Base-by-base conservation (phyloP, 192 early-diverging fungal genomes). In the Rhizophagus prolifer region DNA sequence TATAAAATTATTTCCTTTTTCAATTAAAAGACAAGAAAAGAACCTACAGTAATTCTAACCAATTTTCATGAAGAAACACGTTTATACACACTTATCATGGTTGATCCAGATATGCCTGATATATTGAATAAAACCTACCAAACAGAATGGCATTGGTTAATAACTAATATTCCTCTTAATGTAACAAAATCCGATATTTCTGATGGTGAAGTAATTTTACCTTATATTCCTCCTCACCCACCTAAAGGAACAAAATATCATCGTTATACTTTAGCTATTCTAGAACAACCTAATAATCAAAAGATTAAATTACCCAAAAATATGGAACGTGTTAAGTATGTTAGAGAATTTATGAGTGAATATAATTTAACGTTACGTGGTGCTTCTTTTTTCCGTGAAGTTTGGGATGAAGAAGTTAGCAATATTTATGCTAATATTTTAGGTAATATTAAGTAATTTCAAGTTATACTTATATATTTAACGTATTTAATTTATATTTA, bases 191-290 rank as follows among this genome's bases (percentile, higher is more conserved):
- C 79, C 26, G 74, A 67, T 38, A 85, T 86, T 1, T 81, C 82
- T 3, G 82, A 72, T n/a, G 81, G 83, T 16, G 81, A 87, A 25
- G 78, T 72, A 41, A 74, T 85, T 21, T 76, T 93, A 41, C 78
- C 85, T 1, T 94, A 93, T 76, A 70, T 90, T 12, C 90, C 93
- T 60, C 93, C 93, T 72, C 93, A 94, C 76, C 93, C 93, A 23
- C 90, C 90, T 38, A 88, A 88, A 69, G 93, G 93, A 34, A 91
- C 92, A 41, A 89, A 89, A 70, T 86, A 84, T 72, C 93, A 94
- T 71, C 89, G 93, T 61, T 94, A 94, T 74, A 91, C 89, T 21
- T 61, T 92, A 14, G 80, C 89, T 54, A 80, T 85, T 21, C 86
- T 90, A 66, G 88, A 92, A 84, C 92, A 94, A 79, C 75, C 84